Evolutionary conservation across 2,329 filamentous ascomycete genomes (phyloP).

Genomic region (Pestalotiopsis sp.): DNA sequence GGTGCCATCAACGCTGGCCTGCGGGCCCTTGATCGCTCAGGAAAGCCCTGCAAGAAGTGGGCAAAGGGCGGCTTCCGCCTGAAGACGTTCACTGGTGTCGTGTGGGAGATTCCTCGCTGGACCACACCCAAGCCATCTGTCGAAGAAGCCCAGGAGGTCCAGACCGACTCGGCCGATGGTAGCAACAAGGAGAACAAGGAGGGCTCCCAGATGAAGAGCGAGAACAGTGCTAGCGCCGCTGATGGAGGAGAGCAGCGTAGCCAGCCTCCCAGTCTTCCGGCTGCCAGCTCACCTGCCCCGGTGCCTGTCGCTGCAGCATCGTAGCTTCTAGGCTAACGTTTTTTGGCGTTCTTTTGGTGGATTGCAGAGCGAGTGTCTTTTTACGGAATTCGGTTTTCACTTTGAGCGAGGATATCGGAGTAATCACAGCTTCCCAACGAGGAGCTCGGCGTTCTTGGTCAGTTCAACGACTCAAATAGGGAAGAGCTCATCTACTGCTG

Average conservation of each 20-base stretch:
- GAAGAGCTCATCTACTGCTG: constrained; percentile 1
- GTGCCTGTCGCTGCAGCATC: constrained; percentile 48
- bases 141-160: constrained; percentile 47
- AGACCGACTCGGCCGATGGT: constrained; percentile 47
- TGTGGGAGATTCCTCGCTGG: constrained; percentile 85
- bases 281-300: constrained; percentile 52
- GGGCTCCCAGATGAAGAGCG: constrained; percentile 49
- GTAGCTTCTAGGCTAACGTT: constrained; percentile 12
- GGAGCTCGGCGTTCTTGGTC: constrained; percentile 33
- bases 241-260: constrained; percentile 56
- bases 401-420: constrained; percentile 18
- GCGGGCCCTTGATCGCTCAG: constrained; percentile 88
- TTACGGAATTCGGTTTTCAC: background rate
- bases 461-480: constrained; percentile 6
- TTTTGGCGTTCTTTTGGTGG: background rate
- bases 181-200: constrained; percentile 70
- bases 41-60: constrained; percentile 93
- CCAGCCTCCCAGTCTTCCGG: constrained; percentile 47
- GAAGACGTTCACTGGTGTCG: constrained; percentile 89
- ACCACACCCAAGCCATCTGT: constrained; percentile 61
- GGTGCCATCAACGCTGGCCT: constrained; percentile 97
- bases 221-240: constrained; percentile 35
- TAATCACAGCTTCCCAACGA: constrained; percentile 8
- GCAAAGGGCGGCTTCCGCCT: constrained; percentile 77
- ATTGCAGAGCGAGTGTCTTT: background rate